Base-by-base conservation (phyloP, 1,139 yeast species). In the Schwanniomyces etchellsii region DNA sequence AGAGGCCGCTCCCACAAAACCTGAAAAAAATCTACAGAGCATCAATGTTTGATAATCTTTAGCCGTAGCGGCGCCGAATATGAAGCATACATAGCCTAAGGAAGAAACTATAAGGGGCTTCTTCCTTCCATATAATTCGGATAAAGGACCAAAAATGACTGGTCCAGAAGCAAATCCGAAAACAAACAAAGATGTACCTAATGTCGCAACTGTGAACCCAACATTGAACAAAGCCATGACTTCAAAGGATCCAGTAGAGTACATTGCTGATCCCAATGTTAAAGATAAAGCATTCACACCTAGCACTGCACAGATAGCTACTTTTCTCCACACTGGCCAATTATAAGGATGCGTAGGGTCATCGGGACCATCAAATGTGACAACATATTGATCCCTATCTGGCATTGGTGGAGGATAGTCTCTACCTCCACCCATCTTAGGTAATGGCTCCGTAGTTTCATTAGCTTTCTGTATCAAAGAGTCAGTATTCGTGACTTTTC, bases 141-240 rank as follows among this genome's bases (percentile, higher is more conserved):
- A 79, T 27, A 83, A 49, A 4, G 95, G 95, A 14, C 91, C 94
- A 77, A 84, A 84, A 24, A 82, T 43, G 23, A 82, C 60, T 5
- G 95, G 95, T 12, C 95, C 94, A 0, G 81, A 69, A 1, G 93
- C 94, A 52, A 83, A 83, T 14, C 95, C 95, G 26, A 81, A 48
- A 14, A 85, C 94, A 44, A 74, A 85, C 17, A 84, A 61, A 0
- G 93, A 76, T 9, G 83, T 68, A 31, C 84, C 81, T 26, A 84
- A 62, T 5, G 80, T 66, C 5, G 78, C 75, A 4, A 74, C 81
- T 12, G 70, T 76, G 6, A 47, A 40, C 14, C 78, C 74, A 23
- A 81, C 72, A 32, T 68, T 70, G 47, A 52, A 81, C 28, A 57
- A 49, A 22, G 38, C 57, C 39, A 65, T 45, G 26, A 81, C 44